Base-by-base conservation (phyloP, 2,329 filamentous ascomycete species). In the Cordyceps militaris region DNA sequence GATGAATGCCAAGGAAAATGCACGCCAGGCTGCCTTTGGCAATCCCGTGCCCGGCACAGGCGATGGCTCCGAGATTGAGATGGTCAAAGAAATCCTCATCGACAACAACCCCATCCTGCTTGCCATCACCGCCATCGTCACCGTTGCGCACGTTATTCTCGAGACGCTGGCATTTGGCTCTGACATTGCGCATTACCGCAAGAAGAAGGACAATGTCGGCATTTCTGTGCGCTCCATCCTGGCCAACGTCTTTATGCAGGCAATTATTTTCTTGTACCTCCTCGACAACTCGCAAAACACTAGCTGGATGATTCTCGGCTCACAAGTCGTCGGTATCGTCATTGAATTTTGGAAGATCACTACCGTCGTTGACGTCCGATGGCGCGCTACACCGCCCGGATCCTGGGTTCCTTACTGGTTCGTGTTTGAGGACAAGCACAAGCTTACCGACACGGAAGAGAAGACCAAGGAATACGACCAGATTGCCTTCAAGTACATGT, bases 151-250 rank as follows among this genome's bases (percentile, higher is more conserved):
- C 75, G 91, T 96, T 81, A 78, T 99, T 64, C 93, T 99, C 62
- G 94, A 99, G 74, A 92, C 89, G 68, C 82, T 99, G 34, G 94
- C 94, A 1, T 99, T 99, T 77, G 96, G 96, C 68, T 96, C 88
- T 69, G 94, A 99, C 70, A 96, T 99, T 70, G 85, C 91, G 50
- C 94, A 99, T 74, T 99, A 94, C 84, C 90, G 92, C 70, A 97
- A 97, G 79, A 99, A 99, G 87, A 99, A 99, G 80, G 95, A 97
- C 76, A 94, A 96, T 59, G 89, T 99, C 28, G 94, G 94, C 62
- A 96, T 96, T 47, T 97, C 92, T 1, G 88, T 99, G 60, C 91
- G 94, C 58, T 95, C 93, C 32, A 99, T 99, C 67, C 79, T 99
- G 58, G 91, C 90, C 70, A 99, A 97, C 68, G 92, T 97, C 61